Conservation (phyloP, 2,329 filamentous ascomycete genomes). For the Beauveria caledonica region DNA sequence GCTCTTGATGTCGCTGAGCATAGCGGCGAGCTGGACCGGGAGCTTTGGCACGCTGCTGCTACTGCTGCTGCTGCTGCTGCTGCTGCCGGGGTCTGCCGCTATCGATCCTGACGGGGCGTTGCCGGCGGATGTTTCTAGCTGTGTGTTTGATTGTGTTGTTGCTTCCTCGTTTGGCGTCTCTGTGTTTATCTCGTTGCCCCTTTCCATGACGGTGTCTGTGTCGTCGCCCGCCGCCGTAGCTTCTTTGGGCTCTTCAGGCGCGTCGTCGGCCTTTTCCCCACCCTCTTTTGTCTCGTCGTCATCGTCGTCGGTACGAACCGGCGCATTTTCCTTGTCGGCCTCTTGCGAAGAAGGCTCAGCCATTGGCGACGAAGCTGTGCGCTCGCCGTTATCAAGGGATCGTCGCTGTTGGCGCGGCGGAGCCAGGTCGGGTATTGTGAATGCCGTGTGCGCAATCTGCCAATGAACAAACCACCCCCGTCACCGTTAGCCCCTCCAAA, state of each 20-base stretch:
- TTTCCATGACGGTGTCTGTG: slow-evolving; percentile 16
- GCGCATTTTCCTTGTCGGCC: slow-evolving; percentile 61
- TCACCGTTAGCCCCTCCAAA: not conserved
- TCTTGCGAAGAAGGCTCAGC: slow-evolving; percentile 43
- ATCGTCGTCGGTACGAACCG: slow-evolving; percentile 28
- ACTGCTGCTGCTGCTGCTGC: slow-evolving; percentile 20
- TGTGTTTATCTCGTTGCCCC: not conserved
- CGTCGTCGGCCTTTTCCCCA: not conserved
- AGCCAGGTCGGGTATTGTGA: slow-evolving; percentile 59
- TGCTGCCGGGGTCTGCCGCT: slow-evolving; percentile 25
- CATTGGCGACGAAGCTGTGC: slow-evolving; percentile 37
- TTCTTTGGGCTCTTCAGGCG: not conserved
- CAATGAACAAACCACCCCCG: not conserved
- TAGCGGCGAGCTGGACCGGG: slow-evolving; percentile 54
- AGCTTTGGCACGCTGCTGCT: slow-evolving; percentile 33
- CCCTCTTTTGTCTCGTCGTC: slow-evolving; percentile 15
- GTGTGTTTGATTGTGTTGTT: not conserved
- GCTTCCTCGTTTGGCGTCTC: not conserved
- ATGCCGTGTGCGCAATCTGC: slow-evolving; percentile 68
- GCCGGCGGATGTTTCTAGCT: not conserved
- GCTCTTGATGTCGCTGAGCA: slow-evolving; percentile 51
- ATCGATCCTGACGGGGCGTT: not conserved
- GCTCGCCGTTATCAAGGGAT: slow-evolving; percentile 14
- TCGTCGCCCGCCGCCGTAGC: not conserved
- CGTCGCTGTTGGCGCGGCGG: slow-evolving; percentile 32